Base-by-base conservation (phyloP, 148 eudicot species). In the Spergularia marina region DNA sequence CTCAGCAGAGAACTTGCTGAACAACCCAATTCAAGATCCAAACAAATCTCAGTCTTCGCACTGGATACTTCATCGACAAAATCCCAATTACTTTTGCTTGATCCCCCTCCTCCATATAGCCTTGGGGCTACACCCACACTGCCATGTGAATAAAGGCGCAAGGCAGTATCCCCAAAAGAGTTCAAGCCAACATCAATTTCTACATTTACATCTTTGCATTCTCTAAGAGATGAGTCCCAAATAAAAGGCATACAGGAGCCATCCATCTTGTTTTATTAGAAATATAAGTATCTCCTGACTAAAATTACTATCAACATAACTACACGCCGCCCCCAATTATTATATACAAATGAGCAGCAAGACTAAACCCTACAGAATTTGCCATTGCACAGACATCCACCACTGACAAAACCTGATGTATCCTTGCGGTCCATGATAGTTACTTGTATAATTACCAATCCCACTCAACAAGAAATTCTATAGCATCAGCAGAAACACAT, bases 401-500 rank as follows among this genome's bases (percentile, higher is more conserved):
- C 92, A 58, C 96, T 86, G 61, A 91, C 93, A 82, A 91, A 91
- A 39, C 96, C 96, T 6, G 93, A 87, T 66, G 93, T 91, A 76
- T 91, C 96, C 6, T 77, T 53, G 61, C 91, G 96, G 78, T 91
- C 96, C 96, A 91, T 91, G 78, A 39, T 53, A 2, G 11, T 25
- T 9, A 70, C n/a, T 61, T 44, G 54, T 70, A 64, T 39, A 44
- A 34, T 65, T 17, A 47, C 65, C 5, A 65, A 51, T 58, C 60
- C 61, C 52, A 60, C 80, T 75, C 76, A 79, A 65, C 47, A 78
- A 66, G 61, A 60, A 67, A 56, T 21, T 40, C 40, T 47, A 66
- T 39, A 39, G 59, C 8, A 52, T 74, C 59, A 69, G 25, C 68
- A 60, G 23, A 54, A 23, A 21, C 62, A 52, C 72, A 65, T 23